These are phyloP conservation scores for Macrolepiota albuminosa DNA, from an alignment of 768 basidiomycete species.

Conservation along the genomic window DNA sequence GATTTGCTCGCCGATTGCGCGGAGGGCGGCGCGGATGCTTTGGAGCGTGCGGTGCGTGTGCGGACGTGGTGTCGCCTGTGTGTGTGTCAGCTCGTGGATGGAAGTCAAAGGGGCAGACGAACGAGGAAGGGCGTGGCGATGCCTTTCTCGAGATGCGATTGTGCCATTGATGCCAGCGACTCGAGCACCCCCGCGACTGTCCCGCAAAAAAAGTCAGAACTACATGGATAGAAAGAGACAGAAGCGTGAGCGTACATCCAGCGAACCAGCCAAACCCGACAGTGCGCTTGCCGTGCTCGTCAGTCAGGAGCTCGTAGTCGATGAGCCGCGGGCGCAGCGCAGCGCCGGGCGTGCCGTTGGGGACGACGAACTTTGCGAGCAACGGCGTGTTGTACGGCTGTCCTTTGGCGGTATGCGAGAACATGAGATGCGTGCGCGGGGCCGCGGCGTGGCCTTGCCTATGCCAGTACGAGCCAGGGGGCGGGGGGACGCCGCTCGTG, in stretches of 20 bases:
- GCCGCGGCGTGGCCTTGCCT: not conserved
- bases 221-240: not conserved
- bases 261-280: constrained; percentile 94
- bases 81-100: not conserved
- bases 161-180: not conserved
- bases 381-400: constrained; percentile 83
- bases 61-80: not conserved
- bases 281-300: constrained; percentile 59
- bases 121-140: not conserved
- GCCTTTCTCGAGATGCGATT: not conserved
- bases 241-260: constrained; percentile 58
- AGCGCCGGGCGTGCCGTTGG: not conserved
- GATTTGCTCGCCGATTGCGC: not conserved
- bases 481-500: constrained; percentile 19
- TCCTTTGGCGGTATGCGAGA: constrained; percentile 88
- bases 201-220: too few species aligned
- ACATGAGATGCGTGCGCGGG: constrained; percentile 78
- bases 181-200: not conserved
- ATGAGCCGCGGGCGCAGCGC: constrained; percentile 45
- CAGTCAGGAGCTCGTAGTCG: constrained; percentile 82
- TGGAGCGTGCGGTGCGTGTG: not conserved
- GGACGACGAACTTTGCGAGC: constrained; percentile 55
- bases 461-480: constrained; percentile 23
- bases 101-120: not conserved
- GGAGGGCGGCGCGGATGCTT: not conserved